These are phyloP conservation scores for Solanum rostratum DNA, from an alignment of 257 asterid genomes.

Conservation along the genomic window DNA sequence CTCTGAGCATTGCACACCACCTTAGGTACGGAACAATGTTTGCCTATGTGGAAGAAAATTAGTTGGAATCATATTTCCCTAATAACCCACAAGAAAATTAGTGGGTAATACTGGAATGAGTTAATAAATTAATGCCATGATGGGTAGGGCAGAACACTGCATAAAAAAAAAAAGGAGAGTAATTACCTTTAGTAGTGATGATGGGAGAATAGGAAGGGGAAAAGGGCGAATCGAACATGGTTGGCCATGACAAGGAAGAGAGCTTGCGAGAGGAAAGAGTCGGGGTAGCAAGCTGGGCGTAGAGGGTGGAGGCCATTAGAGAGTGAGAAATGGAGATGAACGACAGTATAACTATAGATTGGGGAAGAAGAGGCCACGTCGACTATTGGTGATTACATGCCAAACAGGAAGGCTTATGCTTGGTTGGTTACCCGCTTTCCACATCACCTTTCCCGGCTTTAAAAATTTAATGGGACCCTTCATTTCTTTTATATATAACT, in stretches of 20 bases:
- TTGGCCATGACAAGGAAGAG: not conserved
- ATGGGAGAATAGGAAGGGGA: not conserved
- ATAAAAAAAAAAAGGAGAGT: not conserved
- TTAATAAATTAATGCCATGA: not conserved
- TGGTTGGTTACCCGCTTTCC: not conserved
- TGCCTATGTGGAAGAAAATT: constrained; percentile 15
- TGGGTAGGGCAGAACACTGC: too few relatives aligned
- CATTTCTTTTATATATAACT: not conserved
- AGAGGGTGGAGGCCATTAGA: not conserved
- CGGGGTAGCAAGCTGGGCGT: not conserved
- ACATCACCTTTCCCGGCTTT: not conserved
- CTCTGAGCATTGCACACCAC: constrained; percentile 18
- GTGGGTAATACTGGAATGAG: too few relatives aligned
- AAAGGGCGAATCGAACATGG: not conserved
- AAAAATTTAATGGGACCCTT: not conserved
- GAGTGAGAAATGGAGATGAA: not conserved
- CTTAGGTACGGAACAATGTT: constrained; percentile 16
- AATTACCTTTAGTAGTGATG: not conserved
- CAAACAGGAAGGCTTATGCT: not conserved
- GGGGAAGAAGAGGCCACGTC: constrained; percentile 39
- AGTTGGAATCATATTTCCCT: not conserved
- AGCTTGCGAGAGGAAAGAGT: not conserved
- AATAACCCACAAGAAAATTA: not conserved
- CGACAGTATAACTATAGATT: not conserved
- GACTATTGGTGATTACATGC: not conserved